Conservation (phyloP, 768 basidiomycete species). For the Imleria badia region DNA sequence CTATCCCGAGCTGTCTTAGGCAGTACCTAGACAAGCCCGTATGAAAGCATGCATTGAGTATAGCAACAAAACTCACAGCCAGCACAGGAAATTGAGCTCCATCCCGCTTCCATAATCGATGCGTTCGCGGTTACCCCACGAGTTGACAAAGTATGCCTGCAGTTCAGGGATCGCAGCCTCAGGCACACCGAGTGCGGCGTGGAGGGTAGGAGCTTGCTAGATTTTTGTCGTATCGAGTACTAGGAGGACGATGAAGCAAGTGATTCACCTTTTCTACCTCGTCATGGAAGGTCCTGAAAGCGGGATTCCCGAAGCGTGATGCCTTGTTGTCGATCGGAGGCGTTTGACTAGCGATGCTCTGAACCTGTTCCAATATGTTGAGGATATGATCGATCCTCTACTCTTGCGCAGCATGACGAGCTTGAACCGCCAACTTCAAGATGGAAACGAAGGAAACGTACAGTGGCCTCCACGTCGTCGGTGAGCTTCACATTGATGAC, state of each 20-base stretch:
- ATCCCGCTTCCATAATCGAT: constrained; percentile 99
- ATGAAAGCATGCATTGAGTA: neutral
- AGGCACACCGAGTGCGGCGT: constrained; percentile 60
- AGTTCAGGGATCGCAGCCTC: constrained; percentile 64
- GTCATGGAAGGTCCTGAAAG: constrained; percentile 91
- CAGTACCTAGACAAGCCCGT: constrained; percentile 62
- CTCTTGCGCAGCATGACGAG: constrained; percentile 9
- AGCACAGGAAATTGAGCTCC: constrained; percentile 97
- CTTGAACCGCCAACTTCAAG: neutral
- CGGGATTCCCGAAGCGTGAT: constrained; percentile 96
- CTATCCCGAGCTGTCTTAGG: constrained; percentile 66
- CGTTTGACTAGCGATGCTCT: constrained; percentile 61
- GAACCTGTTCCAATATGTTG: constrained; percentile 62
- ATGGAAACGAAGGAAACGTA: constrained; percentile 38
- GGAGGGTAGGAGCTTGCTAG: constrained; percentile 57
- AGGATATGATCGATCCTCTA: constrained; percentile 69
- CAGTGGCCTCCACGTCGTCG: constrained; percentile 60
- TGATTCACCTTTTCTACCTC: constrained; percentile 61
- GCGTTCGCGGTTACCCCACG: constrained; percentile 88
- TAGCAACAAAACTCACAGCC: constrained; percentile 64
- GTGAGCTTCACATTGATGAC: constrained; percentile 76
- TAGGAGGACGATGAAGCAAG: neutral
- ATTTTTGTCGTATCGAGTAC: neutral
- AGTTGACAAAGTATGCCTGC: constrained; percentile 75
- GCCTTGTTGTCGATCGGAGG: constrained; percentile 89